phyloP scores from a whole-genome alignment of 2,329 filamentous ascomycete genomes.

The Aspergillus tanneri region DNA sequence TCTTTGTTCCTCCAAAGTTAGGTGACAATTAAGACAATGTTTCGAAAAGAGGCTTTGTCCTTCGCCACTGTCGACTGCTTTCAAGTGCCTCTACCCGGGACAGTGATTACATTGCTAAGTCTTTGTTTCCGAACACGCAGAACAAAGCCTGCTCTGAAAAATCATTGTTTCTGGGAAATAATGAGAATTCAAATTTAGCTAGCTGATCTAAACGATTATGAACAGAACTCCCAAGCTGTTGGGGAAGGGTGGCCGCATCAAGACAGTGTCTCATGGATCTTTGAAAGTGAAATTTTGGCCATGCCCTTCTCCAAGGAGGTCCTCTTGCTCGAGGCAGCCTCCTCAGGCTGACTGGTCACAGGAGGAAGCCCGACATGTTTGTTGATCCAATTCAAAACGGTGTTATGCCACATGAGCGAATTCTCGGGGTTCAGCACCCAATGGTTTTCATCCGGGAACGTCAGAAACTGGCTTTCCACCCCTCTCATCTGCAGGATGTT shows the following conservation, averaged over 20 bases:
- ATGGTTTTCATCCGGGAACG: constrained; percentile 77
- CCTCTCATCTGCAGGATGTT: constrained; percentile 76
- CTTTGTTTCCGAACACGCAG: neutral
- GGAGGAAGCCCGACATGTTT: constrained; percentile 54
- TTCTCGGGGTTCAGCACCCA: constrained; percentile 94
- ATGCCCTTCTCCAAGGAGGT: constrained; percentile 15
- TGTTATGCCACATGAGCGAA: constrained; percentile 81
- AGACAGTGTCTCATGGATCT: neutral
- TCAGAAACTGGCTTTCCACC: constrained; percentile 73
- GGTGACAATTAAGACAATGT: neutral
- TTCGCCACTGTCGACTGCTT: neutral
- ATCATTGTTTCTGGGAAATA: neutral
- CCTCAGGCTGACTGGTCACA: constrained; percentile 36
- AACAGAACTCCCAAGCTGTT: neutral
- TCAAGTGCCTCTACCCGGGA: too few species aligned
- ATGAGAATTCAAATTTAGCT: neutral
- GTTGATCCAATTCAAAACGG: constrained; percentile 76
- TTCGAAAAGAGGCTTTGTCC: neutral
- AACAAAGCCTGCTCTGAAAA: neutral
- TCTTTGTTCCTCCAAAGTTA: neutral
- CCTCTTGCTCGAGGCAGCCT: constrained; percentile 9
- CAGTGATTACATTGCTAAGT: neutral
- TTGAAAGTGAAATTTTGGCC: constrained; percentile 20
- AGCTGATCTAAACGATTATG: neutral
- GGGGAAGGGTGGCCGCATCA: neutral